Evolutionary conservation across 2,329 filamentous ascomycete genomes (phyloP), one percentile per base, ranked within the genome.

Genomic region (Fusarium nelsonii): DNA sequence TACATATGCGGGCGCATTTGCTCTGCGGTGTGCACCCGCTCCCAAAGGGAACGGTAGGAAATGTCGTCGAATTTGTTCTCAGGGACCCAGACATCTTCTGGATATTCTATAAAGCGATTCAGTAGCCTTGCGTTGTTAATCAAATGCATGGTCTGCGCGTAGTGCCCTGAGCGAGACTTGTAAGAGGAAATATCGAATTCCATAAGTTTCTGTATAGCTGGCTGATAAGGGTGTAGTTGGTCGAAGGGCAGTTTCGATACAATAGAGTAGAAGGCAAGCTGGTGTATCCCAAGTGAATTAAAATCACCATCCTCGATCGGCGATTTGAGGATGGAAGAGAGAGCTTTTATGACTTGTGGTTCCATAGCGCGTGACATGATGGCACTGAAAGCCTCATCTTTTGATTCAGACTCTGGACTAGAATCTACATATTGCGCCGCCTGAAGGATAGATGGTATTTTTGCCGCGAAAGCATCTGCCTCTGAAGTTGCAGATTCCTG

Each of bases 1-100:
- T 14, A 15, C 56, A 59, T 59, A 4, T 59, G 57, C 4, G 40
- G 56, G 2, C 34, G 36, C 56, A 59, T 59, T 7, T 57, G 33
- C 7, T 40, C 40, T 1, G 56, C 56, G 3, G 51, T 59, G 1
- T 58, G 20, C 0, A 59, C 20, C 3, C 57, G 33, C 28, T 59
- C 51, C 20, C 50, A 23, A 2, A 59, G 20, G 3, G 57, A 23
- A 8, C 57, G 51, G 14, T 58, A 30, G 28, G 50, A 20, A 11
- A 59, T 43, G 5, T 28, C 11, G 30, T 57, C 57, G 8, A 57
- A 59, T 28, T 58, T 57, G n/a, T 48, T 15, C 5, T 46, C 26
- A 6, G 40, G n/a, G 3, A 59, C 51, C 57, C 57, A 59, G 1
- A 58, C n/a, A 3, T 52, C 51, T 1, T 58, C 36, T 2, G 33